phyloP scores from a whole-genome alignment of 352 stramenopile species.

The Pythium aphanidermatum region DNA sequence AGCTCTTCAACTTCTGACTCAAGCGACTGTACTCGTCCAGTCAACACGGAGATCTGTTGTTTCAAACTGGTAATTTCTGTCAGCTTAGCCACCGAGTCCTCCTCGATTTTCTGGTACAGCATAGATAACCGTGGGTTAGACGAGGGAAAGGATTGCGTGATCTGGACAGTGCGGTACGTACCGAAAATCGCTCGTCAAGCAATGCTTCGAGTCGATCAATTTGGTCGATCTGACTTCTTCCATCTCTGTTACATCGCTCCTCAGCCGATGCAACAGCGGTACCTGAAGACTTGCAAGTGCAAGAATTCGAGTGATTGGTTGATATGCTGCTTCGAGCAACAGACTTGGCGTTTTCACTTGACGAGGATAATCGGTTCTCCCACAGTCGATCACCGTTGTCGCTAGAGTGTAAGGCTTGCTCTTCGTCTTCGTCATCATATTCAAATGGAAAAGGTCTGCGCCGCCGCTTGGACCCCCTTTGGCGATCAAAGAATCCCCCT shows the following conservation, averaged over 20 bases:
- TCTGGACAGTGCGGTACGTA: not conserved
- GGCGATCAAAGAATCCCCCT: slow-evolving; percentile 77
- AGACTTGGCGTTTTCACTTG: no score
- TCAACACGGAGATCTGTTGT: slow-evolving; percentile 9
- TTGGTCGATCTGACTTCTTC: no score
- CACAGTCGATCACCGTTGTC: slow-evolving; percentile 10
- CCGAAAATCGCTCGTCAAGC: slow-evolving; percentile 12
- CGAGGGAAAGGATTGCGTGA: not conserved
- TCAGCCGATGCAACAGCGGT: no score
- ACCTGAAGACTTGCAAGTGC: no score
- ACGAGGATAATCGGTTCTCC: not conserved
- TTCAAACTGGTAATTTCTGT: slow-evolving; percentile 9
- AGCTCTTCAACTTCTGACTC: slow-evolving; percentile 16
- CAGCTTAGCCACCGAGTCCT: not conserved
- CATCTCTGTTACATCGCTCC: no score
- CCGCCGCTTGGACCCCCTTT: slow-evolving; percentile 52
- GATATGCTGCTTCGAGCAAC: no score
- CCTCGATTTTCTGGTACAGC: slow-evolving; percentile 3
- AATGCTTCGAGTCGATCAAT: slow-evolving; percentile 14
- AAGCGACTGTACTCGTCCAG: slow-evolving; percentile 10
- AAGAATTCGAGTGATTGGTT: no score
- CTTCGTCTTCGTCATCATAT: slow-evolving; percentile 25
- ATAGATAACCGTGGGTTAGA: not conserved
- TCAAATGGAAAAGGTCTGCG: slow-evolving; percentile 52
- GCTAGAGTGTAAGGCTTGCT: slow-evolving; percentile 10